Evolutionary conservation across 140 eudicot species (phyloP), one percentile per base, ranked within the genome.

Genomic region (Cichorium intybus): DNA sequence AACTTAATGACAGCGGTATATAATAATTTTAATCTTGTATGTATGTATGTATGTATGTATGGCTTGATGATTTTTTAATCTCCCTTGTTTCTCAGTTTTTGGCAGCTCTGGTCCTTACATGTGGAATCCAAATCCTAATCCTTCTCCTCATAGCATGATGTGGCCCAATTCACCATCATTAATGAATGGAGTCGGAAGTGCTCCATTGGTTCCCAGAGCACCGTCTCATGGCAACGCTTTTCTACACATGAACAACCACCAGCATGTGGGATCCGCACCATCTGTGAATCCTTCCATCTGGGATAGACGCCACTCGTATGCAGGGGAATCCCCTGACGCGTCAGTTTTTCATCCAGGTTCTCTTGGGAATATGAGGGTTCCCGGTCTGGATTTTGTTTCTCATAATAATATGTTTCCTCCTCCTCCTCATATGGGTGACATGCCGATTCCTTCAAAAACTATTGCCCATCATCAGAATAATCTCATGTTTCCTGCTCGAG

Each of bases 241-340:
- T 65, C 37, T 88, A 72, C 83, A 92, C 31, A 61, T 80, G 16
- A 82, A 67, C 67, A 73, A 73, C 84, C 93, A 83, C 46, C 94
- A 83, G 39, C 94, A 93, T 72, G 94, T 81, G 28, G 99, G 95
- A 64, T 93, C 97, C 8, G 97, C 95, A 45, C 95, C 99, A 37
- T 82, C 88, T 15, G 77, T 85, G 41, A 86, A 88, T 81, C 86
- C 79, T 61, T 83, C 95, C 39, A 72, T 85, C 41, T 86, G 95
- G 99, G 99, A 93, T 62, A 83, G 93, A 62, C 77, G 84, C 4
- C 80, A 71, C 80, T 52, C 85, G 16, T 85, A 78, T 82, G 87
- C 87, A 52, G 86, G 87, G 63, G 88, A 85, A 55, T 84, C 97
- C 34, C 88, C 85, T 45, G 95, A 87, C 49, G 70, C 88, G 37